Evolutionary conservation across 371 early-diverging fungal species (phyloP).

Genomic region (Blastocladiella emersonii): DNA sequence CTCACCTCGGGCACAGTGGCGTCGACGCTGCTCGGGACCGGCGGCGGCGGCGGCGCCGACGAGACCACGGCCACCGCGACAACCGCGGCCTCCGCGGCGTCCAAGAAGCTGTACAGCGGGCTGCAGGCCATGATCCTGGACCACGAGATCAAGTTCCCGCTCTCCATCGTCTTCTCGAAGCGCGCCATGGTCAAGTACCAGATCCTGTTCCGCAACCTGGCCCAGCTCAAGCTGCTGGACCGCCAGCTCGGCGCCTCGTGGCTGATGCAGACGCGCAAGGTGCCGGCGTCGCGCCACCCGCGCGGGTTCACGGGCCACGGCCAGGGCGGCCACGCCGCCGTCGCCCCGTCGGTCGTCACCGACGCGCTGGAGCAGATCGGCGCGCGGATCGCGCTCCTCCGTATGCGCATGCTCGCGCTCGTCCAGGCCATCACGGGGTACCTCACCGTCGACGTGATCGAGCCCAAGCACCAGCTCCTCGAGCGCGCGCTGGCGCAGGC

Average conservation of each 20-base stretch:
- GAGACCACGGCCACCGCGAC: not conserved
- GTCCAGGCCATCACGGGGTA: conserved; percentile 1
- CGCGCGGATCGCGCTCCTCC: conserved; percentile 33
- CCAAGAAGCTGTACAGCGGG: conserved; percentile 26
- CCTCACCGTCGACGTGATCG: not conserved
- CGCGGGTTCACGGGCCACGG: conserved; percentile 49
- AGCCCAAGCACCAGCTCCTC: not conserved
- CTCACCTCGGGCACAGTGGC: not conserved
- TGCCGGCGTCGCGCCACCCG: conserved; percentile 5
- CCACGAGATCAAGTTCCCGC: conserved; percentile 68
- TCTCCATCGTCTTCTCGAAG: conserved; percentile 70
- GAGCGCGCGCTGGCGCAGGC: conserved; percentile 15
- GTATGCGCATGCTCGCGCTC: conserved; percentile 11
- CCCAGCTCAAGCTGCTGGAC: conserved; percentile 73
- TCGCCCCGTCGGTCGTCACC: conserved; percentile 65
- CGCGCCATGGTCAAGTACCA: conserved; percentile 78
- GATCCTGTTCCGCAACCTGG: conserved; percentile 71
- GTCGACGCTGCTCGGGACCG: not conserved
- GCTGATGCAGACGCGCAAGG: conserved; percentile 15
- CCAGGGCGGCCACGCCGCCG: conserved; percentile 73
- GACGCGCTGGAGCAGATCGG: conserved; percentile 75
- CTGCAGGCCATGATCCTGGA: conserved; percentile 62
- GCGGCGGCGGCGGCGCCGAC: not conserved
- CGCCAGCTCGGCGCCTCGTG: conserved; percentile 57
- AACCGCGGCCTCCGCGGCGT: not conserved